Evolutionary conservation across 2,329 filamentous ascomycete species (phyloP).

Genomic region (Colletotrichum incanum): DNA sequence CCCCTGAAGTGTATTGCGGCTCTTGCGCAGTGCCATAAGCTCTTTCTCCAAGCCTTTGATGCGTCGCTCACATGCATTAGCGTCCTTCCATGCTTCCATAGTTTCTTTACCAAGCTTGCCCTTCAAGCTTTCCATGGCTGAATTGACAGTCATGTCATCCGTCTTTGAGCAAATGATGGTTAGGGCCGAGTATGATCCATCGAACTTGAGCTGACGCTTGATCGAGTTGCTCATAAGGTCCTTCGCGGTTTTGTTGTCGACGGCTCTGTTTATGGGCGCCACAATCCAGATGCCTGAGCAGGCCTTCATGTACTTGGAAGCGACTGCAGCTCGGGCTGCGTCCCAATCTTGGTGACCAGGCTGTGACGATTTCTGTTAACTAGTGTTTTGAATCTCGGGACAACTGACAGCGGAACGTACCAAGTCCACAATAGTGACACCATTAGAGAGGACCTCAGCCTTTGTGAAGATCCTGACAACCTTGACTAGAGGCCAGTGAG

Average conservation of each 20-base stretch:
- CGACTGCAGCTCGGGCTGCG: slow-evolving; percentile 71
- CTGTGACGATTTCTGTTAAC: slow-evolving; percentile 44
- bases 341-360: slow-evolving; percentile 74
- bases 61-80: not conserved
- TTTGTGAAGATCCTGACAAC: slow-evolving; percentile 21
- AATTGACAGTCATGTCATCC: slow-evolving; percentile 66
- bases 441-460: not conserved
- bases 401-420: not conserved
- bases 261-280: slow-evolving; percentile 72
- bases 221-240: slow-evolving; percentile 71
- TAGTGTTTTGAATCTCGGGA: fast-evolving
- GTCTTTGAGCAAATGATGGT: slow-evolving; percentile 77
- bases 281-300: slow-evolving; percentile 75
- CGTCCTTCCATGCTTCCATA: not conserved
- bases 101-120: not conserved
- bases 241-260: slow-evolving; percentile 73
- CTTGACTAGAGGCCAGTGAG: slow-evolving; percentile 62
- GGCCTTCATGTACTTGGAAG: slow-evolving; percentile 71
- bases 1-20: not conserved
- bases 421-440: slow-evolving; percentile 3
- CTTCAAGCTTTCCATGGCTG: slow-evolving; percentile 45
- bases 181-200: slow-evolving; percentile 67
- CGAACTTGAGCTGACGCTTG: slow-evolving; percentile 72
- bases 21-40: not conserved
- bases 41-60: not conserved